These are phyloP conservation scores for Macrotyloma uniflorum DNA, from an alignment of 306 rosid genomes.

Conservation along the genomic window DNA sequence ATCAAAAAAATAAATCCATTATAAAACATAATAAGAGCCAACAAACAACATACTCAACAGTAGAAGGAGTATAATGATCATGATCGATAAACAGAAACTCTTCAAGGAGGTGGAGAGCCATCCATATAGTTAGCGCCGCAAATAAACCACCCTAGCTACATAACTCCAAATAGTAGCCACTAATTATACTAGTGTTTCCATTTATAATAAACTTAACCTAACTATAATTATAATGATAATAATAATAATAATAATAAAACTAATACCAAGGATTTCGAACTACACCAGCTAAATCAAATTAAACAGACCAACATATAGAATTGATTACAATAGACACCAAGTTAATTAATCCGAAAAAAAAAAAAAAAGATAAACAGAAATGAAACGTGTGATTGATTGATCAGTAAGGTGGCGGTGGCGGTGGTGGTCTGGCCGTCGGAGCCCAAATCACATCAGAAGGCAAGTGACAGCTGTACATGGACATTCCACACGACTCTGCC, in stretches of 20 bases:
- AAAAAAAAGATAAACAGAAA: background rate
- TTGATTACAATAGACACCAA: conserved; percentile 17
- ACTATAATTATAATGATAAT: background rate
- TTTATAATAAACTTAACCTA: conserved; percentile 24
- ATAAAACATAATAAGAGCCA: no score
- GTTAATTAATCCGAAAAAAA: background rate
- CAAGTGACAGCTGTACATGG: conserved; percentile 73
- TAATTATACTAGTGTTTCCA: conserved; percentile 15
- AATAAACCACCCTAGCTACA: conserved; percentile 19
- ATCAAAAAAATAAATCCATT: no score
- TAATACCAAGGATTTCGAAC: conserved; percentile 9
- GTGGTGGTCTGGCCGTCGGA: conserved; percentile 71
- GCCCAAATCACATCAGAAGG: conserved; percentile 90
- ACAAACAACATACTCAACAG: background rate
- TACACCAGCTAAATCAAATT: conserved; percentile 6
- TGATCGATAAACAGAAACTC: background rate
- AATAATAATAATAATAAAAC: background rate
- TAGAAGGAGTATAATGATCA: background rate
- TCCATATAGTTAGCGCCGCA: conserved; percentile 11
- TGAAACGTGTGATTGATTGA: background rate
- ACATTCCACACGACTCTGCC: conserved; percentile 68
- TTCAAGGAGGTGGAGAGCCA: background rate
- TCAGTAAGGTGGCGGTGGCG: conserved; percentile 68
- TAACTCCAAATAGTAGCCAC: background rate
- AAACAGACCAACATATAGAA: background rate